These are phyloP conservation scores for Tilletia walkeri DNA, from an alignment of 1,284 basidiomycete genomes.

Conservation along the genomic window DNA sequence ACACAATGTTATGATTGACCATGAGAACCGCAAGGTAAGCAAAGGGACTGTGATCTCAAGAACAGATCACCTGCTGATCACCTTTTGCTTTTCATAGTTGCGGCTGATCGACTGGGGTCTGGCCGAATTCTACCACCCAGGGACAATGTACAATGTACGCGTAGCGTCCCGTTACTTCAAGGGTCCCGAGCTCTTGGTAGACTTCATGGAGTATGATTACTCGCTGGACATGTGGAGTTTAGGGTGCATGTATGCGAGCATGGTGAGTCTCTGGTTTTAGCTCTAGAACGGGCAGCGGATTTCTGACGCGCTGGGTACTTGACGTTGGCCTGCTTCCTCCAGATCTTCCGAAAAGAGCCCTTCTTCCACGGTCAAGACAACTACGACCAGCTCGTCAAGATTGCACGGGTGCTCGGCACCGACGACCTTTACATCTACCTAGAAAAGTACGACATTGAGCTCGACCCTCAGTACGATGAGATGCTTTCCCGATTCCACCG, in stretches of 20 bases:
- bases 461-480: constrained; percentile 56
- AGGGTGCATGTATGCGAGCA: constrained; percentile 82
- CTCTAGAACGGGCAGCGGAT: neutral
- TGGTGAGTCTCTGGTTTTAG: constrained; percentile 65
- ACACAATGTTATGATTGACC: constrained; percentile 99
- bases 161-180: constrained; percentile 98
- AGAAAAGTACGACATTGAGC: constrained; percentile 67
- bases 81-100: constrained; percentile 61
- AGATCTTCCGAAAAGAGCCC: constrained; percentile 97
- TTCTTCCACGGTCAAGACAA: constrained; percentile 99
- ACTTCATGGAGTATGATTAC: constrained; percentile 98
- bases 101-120: constrained; percentile 98
- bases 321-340: neutral
- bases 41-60: too few relatives aligned
- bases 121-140: constrained; percentile 97
- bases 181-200: constrained; percentile 92
- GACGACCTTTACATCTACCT: constrained; percentile 78
- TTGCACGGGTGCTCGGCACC: constrained; percentile 93
- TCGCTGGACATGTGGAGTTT: constrained; percentile 90
- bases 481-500: constrained; percentile 67
- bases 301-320: neutral
- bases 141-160: constrained; percentile 95
- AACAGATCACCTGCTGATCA: too few relatives aligned
- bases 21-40: constrained; percentile 83
- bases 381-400: constrained; percentile 97